Evolutionary conservation across 2,329 filamentous ascomycete genomes (phyloP).

Genomic region (Fusarium multiceps): DNA sequence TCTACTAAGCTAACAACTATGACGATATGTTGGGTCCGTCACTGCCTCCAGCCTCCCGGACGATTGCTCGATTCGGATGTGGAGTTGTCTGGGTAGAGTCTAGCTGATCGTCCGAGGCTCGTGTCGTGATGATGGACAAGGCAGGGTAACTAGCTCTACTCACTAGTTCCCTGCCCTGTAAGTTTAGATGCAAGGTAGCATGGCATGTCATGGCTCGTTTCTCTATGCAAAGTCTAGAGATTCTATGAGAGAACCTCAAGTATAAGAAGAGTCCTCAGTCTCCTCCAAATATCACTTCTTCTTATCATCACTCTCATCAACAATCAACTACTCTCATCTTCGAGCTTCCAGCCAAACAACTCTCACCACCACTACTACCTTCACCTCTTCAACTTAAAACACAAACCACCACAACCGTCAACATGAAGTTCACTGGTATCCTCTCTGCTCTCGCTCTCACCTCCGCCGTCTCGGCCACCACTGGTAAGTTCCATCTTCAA

Average conservation of each 20-base stretch:
- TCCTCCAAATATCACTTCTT: constrained; percentile 18
- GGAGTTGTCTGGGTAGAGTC: constrained; percentile 16
- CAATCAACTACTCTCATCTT: constrained; percentile 27
- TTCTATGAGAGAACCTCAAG: constrained; percentile 8
- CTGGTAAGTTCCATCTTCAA: constrained; percentile 42
- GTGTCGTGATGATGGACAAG: constrained; percentile 18
- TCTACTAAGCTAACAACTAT: constrained; percentile 19
- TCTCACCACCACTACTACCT: constrained; percentile 13
- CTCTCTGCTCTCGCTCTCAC: constrained; percentile 54
- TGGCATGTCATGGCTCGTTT: constrained; percentile 29
- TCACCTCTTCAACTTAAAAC: constrained; percentile 16
- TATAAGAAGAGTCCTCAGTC: constrained; percentile 40
- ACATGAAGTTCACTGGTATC: constrained; percentile 58
- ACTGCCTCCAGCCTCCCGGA: constrained; percentile 30
- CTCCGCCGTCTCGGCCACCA: constrained; percentile 52
- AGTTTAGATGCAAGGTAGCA: constrained; percentile 23
- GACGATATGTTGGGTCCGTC: constrained; percentile 28
- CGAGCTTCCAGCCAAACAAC: constrained; percentile 26
- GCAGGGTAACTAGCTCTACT: neutral
- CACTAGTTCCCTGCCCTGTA: neutral
- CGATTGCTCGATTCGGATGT: constrained; percentile 22
- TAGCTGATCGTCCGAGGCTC: constrained; percentile 33
- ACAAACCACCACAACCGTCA: constrained; percentile 43
- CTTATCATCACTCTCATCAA: constrained; percentile 31
- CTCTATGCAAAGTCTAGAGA: constrained; percentile 14